phyloP scores from a whole-genome alignment of 495 filamentous ascomycete species.

The Parmelia sp. region DNA sequence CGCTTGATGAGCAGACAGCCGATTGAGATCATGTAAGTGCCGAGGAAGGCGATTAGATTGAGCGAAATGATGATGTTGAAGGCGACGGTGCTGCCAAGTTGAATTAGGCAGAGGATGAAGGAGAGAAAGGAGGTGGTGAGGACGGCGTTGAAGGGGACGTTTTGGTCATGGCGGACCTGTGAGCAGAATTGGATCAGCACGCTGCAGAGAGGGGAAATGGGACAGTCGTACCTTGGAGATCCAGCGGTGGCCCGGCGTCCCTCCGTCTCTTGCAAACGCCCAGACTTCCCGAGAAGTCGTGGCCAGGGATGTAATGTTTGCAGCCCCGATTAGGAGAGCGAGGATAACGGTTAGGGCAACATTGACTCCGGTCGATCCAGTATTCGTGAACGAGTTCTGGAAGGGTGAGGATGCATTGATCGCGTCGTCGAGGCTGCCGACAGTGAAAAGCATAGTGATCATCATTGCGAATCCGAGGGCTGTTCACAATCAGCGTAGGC shows the following conservation, averaged over 20 bases:
- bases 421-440: slow-evolving; percentile 1
- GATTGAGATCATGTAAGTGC: slow-evolving; percentile 38
- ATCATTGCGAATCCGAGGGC: slow-evolving; percentile 6
- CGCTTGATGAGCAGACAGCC: slow-evolving; percentile 40
- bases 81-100: slow-evolving; percentile 47
- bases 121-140: slow-evolving; percentile 16
- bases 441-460: slow-evolving; percentile 6
- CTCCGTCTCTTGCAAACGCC: background rate
- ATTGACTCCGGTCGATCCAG: background rate
- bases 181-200: background rate
- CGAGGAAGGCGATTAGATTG: slow-evolving; percentile 33
- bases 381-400: slow-evolving; percentile 1
- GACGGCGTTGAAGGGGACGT: slow-evolving; percentile 47
- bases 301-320: background rate
- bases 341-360: background rate
- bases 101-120: slow-evolving; percentile 47
- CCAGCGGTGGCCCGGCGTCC: slow-evolving; percentile 1
- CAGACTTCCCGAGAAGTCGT: slow-evolving; percentile 1
- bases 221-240: background rate
- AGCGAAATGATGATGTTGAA: slow-evolving; percentile 38
- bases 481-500: background rate
- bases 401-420: background rate
- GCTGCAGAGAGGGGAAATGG: background rate
- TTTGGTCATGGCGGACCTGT: slow-evolving; percentile 22
- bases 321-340: background rate